Evolutionary conservation across 129 eudicot species (phyloP).

Genomic region (Sambucus nigra): DNA sequence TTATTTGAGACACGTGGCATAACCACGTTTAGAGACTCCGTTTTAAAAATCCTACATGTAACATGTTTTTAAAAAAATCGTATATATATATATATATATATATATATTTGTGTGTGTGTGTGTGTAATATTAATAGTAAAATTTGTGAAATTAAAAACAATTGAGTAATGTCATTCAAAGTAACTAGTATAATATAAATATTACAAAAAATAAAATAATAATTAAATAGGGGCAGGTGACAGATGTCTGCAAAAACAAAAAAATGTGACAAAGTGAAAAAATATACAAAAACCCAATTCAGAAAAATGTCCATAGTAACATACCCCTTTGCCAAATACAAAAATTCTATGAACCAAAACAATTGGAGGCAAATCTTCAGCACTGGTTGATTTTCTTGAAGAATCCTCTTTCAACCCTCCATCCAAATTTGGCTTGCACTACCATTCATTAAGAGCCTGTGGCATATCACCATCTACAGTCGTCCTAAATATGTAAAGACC

Average conservation of each 20-base stretch:
- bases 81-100: too few species aligned
- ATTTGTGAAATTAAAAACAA: too few species aligned
- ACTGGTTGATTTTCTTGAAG: slow-evolving; percentile 11
- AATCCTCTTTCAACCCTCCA: slow-evolving; percentile 21
- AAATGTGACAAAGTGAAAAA: not conserved
- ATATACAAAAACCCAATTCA: not conserved
- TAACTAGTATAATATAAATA: too few species aligned
- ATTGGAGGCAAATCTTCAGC: slow-evolving; percentile 80
- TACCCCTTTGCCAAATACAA: slow-evolving; percentile 99
- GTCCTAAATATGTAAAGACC: slow-evolving; percentile 90
- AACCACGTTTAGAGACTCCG: too few species aligned
- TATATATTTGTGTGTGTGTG: too few species aligned
- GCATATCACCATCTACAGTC: slow-evolving; percentile 82
- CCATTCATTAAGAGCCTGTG: slow-evolving; percentile 46
- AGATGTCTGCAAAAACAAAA: not conserved
- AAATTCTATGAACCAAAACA: slow-evolving; percentile 94
- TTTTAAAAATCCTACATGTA: too few species aligned
- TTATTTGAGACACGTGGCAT: too few species aligned
- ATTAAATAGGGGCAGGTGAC: too few species aligned
- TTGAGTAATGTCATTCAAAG: too few species aligned
- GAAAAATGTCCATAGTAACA: not conserved
- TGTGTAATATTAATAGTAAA: too few species aligned
- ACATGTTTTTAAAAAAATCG: too few species aligned
- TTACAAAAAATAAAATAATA: too few species aligned
- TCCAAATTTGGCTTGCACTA: slow-evolving; percentile 43